Base-by-base conservation (phyloP, 176 grass and related monocot genomes). In the Microstegium vimineum region DNA sequence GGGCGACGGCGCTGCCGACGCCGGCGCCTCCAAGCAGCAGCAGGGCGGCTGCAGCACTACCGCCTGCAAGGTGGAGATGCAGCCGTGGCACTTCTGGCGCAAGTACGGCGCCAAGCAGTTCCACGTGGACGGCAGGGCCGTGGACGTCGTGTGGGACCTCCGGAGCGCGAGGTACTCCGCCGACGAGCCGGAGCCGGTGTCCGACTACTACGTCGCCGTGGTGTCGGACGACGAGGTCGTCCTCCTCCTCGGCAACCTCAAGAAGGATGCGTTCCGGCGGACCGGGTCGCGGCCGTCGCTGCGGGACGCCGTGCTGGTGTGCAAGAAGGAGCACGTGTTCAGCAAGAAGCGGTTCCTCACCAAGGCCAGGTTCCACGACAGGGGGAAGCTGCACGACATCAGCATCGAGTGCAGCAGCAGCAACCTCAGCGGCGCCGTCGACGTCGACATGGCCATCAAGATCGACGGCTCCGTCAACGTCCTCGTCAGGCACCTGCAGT, bases 101-200 rank as follows among this genome's bases (percentile, higher is more conserved):
- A 92, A 89, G 84, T 83, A 98, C 25, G 95, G 95, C 3, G 86
- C 92, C 22, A 93, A 91, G 71, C 83, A 86, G 70, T 91, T 98
- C 86, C 83, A 85, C 49, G 86, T 93, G 4, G 92, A 93, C 38
- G 84, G 88, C 43, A 33, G 63, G 59, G 41, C 87, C 18, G 73
- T 98, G 1, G 95, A 94, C 71, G 90, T 98, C 35, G 91, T 93
- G 20, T 98, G 95, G 95, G 90, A 98, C 88, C 90, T 98, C 25
- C 69, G 81, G 60, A 62, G 65, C 11, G 95, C 95, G 3, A 84
- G 90, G 28, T 98, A 91, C 82, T 87, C 86, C 37, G 85, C 86
- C 37, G 85, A 87, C 22, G 92, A 91, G 77, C 90, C 95, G 0
- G 92, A 94, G 86, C 95, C 95, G 52, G 36, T 82, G 71, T 87